Conservation (phyloP, 2,329 filamentous ascomycete species). For the Penicillium sp. region DNA sequence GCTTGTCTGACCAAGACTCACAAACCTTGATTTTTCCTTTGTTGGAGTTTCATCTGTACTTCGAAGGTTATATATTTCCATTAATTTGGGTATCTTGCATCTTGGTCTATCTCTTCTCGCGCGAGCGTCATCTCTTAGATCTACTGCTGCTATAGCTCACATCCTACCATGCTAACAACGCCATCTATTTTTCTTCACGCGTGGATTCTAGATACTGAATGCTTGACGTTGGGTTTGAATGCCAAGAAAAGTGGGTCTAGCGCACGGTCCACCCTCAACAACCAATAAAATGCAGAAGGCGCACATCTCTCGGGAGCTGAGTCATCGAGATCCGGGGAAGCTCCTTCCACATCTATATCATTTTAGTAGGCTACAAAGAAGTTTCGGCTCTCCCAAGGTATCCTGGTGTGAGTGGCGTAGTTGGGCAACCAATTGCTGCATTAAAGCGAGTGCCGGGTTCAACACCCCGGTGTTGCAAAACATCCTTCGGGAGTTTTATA, state of each 20-base stretch:
- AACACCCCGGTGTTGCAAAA: neutral
- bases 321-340: neutral
- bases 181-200: no score
- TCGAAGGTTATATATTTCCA: no score
- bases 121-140: no score
- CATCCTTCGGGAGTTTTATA: neutral
- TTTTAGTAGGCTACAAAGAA: neutral
- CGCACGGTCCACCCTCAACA: neutral
- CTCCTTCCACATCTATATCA: neutral
- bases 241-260: neutral
- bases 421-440: neutral
- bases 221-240: neutral
- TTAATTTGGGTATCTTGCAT: neutral
- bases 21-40: conserved; percentile 1
- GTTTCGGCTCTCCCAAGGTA: neutral
- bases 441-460: neutral
- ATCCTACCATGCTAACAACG: no score
- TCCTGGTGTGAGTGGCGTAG: neutral
- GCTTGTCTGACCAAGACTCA: neutral
- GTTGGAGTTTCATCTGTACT: neutral
- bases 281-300: neutral
- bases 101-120: neutral
- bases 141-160: no score
- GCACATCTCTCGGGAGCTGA: neutral
- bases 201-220: no score